A percentile compares a stretch with the other conserved stretches of the same genome.
These are phyloP conservation scores for Colletotrichum lindemuthianum DNA, from an alignment of 2,329 filamentous ascomycete genomes.

Conservation along the genomic window DNA sequence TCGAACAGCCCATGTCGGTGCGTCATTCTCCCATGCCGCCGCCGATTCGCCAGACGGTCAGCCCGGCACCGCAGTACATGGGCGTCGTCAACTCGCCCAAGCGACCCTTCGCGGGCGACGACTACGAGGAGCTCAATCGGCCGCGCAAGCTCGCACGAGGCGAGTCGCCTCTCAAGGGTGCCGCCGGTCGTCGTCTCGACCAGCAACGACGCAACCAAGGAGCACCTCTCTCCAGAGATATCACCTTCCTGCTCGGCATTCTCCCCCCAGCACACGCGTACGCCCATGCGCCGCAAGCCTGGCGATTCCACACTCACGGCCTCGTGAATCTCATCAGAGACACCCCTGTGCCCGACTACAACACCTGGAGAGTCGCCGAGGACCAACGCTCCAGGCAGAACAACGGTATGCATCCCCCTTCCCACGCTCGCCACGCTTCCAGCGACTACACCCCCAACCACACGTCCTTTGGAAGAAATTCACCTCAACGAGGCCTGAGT, in stretches of 20 bases:
- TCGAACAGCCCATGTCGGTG: constrained; percentile 60
- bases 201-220: constrained; percentile 74
- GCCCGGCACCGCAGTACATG: constrained; percentile 60
- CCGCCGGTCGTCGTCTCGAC: constrained; percentile 84
- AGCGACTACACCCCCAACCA: constrained; percentile 51
- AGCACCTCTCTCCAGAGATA: constrained; percentile 77
- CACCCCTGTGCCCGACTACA: constrained; percentile 71
- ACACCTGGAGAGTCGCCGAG: constrained; percentile 60
- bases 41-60: constrained; percentile 44
- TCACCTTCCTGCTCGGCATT: constrained; percentile 74
- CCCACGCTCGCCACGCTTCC: constrained; percentile 53
- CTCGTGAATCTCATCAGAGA: constrained; percentile 79
- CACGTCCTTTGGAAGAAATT: constrained; percentile 28
- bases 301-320: constrained; percentile 74
- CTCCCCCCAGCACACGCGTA: constrained; percentile 80
- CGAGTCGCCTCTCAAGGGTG: constrained; percentile 93
- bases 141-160: constrained; percentile 88
- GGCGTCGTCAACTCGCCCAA: constrained; percentile 66
- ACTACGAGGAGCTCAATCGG: constrained; percentile 77
- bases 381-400: constrained; percentile 43
- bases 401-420: constrained; percentile 48
- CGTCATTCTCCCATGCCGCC: constrained; percentile 56
- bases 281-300: constrained; percentile 75
- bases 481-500: constrained; percentile 52
- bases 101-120: constrained; percentile 72